phyloP scores from a whole-genome alignment of 2,329 filamentous ascomycete species.

The Diplodia scrobiculata region DNA sequence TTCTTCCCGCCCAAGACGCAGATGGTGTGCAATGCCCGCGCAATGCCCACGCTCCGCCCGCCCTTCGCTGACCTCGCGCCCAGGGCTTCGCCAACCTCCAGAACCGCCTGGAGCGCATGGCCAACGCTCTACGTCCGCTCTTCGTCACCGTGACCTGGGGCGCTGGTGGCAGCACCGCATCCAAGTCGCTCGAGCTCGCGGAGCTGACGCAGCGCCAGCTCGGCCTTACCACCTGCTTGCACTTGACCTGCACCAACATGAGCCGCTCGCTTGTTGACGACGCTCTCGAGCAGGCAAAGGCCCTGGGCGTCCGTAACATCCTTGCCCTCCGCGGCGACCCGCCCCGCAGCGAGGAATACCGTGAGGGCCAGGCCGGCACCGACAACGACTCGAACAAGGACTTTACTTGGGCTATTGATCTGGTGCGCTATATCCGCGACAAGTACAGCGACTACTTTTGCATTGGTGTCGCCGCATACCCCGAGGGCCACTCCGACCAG shows the following conservation, averaged over 20 bases:
- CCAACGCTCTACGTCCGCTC: slow-evolving; percentile 81
- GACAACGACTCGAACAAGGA: slow-evolving; percentile 68
- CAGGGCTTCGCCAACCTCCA: slow-evolving; percentile 89
- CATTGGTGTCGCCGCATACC: slow-evolving; percentile 90
- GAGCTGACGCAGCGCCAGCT: slow-evolving; percentile 93
- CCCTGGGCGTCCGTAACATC: slow-evolving; percentile 88
- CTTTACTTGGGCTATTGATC: slow-evolving; percentile 84
- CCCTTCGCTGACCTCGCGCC: slow-evolving; percentile 23
- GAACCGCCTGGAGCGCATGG: slow-evolving; percentile 91
- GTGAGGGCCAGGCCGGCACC: slow-evolving; percentile 61
- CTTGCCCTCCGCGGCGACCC: slow-evolving; percentile 89
- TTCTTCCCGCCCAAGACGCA: slow-evolving; percentile 98
- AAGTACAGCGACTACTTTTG: slow-evolving; percentile 94
- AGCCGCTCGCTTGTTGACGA: slow-evolving; percentile 81
- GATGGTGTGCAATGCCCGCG: slow-evolving; percentile 58
- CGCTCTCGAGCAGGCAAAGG: slow-evolving; percentile 86
- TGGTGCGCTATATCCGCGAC: slow-evolving; percentile 85
- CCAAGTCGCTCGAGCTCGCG: slow-evolving; percentile 88
- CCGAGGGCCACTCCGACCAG: slow-evolving; percentile 91
- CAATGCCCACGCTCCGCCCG: background rate
- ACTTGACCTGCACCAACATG: slow-evolving; percentile 98
- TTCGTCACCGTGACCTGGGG: slow-evolving; percentile 99
- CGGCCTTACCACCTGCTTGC: slow-evolving; percentile 89
- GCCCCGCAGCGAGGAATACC: slow-evolving; percentile 84
- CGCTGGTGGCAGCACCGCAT: slow-evolving; percentile 86